These are phyloP conservation scores for Calonectria leucothoes DNA, from an alignment of 2,329 filamentous ascomycete genomes.

Conservation along the genomic window DNA sequence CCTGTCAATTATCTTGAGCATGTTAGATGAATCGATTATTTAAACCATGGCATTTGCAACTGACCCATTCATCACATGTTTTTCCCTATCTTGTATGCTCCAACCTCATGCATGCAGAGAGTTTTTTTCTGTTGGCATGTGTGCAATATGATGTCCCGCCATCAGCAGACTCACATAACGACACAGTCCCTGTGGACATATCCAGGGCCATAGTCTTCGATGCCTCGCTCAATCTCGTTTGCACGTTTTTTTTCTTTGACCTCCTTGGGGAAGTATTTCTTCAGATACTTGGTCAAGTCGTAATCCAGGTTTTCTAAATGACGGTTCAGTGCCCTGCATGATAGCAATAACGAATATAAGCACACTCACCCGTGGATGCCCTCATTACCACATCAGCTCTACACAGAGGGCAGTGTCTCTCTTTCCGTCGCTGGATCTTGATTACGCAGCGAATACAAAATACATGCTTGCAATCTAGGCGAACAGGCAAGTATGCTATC, in stretches of 20 bases:
- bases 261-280: slow-evolving; percentile 80
- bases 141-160: no score
- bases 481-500: slow-evolving; percentile 85
- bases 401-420: slow-evolving; percentile 81
- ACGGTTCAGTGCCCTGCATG: neutral
- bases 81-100: neutral
- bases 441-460: slow-evolving; percentile 89
- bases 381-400: slow-evolving; percentile 76
- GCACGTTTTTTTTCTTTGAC: slow-evolving; percentile 74
- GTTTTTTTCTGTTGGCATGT: neutral
- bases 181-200: slow-evolving; percentile 70
- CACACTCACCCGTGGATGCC: slow-evolving; percentile 71
- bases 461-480: slow-evolving; percentile 78
- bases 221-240: slow-evolving; percentile 80
- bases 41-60: slow-evolving; percentile 6
- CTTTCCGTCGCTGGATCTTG: slow-evolving; percentile 78
- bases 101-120: neutral
- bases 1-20: neutral
- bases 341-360: neutral
- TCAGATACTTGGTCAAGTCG: slow-evolving; percentile 75
- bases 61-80: neutral
- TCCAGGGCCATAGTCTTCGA: slow-evolving; percentile 76
- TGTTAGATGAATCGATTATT: slow-evolving; percentile 16
- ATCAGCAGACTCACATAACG: slow-evolving; percentile 64
- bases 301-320: slow-evolving; percentile 75